Base-by-base conservation (phyloP, 2,329 filamentous ascomycete species). In the Penicillium digitatum region DNA sequence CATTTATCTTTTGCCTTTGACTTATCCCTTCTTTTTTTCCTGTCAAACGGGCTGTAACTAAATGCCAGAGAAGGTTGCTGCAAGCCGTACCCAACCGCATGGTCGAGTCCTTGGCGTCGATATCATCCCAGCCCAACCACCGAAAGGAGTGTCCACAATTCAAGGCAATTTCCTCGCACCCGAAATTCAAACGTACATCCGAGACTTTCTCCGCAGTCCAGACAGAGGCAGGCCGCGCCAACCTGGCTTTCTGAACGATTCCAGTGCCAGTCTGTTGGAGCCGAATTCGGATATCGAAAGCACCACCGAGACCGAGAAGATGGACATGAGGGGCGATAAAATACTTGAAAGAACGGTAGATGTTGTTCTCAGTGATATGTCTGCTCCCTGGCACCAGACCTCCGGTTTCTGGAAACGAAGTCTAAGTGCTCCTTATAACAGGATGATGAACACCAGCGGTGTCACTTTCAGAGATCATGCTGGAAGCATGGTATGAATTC, bases 361-460 rank as follows among this genome's bases (percentile, higher is more conserved):
- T 77, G 84, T 99, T 70, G 90, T 99, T 71, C 79, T 99, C 71
- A 96, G 90, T 85, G 94, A 99, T 83, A 99, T 99, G 94, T 99
- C 87, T 84, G 93, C 82, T 82, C 92, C 94, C 87, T 96, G 91
- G 91, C 81, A 85, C 67, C 88, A 89, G 79, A 88, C 83, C 50
- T 81, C 81, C 69, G 87, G 87, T 69, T 91, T 89, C 79, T 87
- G 84, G 79, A 87, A 88, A 79, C 90, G 85, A 79, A 95, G 87
- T 80, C 82, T 96, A 84, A 95, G 87, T 93, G 88, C 94, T 84
- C 90, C 91, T 62, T 94, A 95, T 85, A 74, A 78, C 82, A 99
- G 94, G 94, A 88, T 99, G 87, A 96, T 96, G 91, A 99, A 99
- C 76, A 96, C 93, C 66, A 96, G 89, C 76, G 94, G 94, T 54